Evolutionary conservation across 1,139 yeast genomes (phyloP), one percentile per base, ranked within the genome.

Genomic region (Schwanniomyces etchellsii): DNA sequence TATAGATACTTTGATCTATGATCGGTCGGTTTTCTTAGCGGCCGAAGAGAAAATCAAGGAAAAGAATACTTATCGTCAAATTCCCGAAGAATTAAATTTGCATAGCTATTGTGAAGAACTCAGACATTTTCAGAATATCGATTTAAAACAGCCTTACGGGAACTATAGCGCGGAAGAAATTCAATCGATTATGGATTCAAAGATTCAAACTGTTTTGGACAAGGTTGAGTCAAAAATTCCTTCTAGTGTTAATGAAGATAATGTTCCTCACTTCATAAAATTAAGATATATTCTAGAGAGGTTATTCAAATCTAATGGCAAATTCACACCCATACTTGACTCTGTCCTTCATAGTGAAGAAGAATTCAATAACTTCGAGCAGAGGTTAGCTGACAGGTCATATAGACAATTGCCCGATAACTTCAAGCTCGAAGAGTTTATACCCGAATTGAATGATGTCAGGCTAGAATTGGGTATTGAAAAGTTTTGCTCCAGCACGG

Each of bases 401-500:
- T 64, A 64, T 33, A 50, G 34, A 16, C 70, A 64, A 34, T 35
- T 64, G 5, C 71, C 72, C 1, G 67, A 61, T 26, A 55, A 54
- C 31, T 57, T 64, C 39, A 33, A 36, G 10, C 44, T 66, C 27
- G 63, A 64, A 20, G 66, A 66, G 25, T 66, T 47, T 35, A 33
- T 44, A 13, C 39, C 41, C 13, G 71, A 65, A 35, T 50, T 66
- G 23, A 37, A 37, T n/a, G 49, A 51, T 24, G 40, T 66, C 17
- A 53, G 47, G 30, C 31, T 37, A 4, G 40, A 41, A n/a, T 34
- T 60, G 25, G 52, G 49, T n/a, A 32, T 32, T 7, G 26, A 30
- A 2, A 33, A 38, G 3, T 63, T 57, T 39, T 42, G 32, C 10
- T 33, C 36, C 3, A 28, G 35, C 6, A 20, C 39, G 9, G 4